Base-by-base conservation (phyloP, 805 yeast species). In the Komagataella populi region DNA sequence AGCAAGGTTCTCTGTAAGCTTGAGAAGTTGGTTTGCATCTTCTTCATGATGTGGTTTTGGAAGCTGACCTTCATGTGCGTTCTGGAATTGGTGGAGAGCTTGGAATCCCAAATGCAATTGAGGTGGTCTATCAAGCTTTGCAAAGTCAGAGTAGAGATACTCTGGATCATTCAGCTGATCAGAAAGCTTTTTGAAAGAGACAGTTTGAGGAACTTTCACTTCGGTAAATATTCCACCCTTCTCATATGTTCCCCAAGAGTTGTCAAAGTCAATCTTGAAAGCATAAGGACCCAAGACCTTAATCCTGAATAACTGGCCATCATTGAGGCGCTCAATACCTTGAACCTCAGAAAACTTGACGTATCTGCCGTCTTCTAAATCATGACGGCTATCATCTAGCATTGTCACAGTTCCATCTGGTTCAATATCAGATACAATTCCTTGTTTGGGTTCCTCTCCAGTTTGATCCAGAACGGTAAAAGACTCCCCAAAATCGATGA, bases 261-360 rank as follows among this genome's bases (percentile, higher is more conserved):
- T 70, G 55, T 76, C 78, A 53, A 78, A 71, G 51, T 79, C 75
- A 53, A 91, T 79, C 62, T 79, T 81, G 73, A 86, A 93, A 2
- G 97, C 95, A 63, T 78, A 89, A n/a, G 99, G 99, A 14, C 98
- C 99, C 54, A 85, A 73, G 1, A 89, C 97, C 62, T 81, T 84
- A 50, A 93, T 78, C 63, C 85, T 84, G 63, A 73, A 80, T 14
- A 88, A 76, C 52, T 76, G 69, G 4, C 91, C 95, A 57, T 81
- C 82, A 64, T 90, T 87, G 55, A 88, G 70, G 55, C 74, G 74
- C 7, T 77, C 81, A 62, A 88, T 72, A 45, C 98, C 98, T 61
- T 82, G 78, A 44, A 90, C 83, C 67, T 90, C 98, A 12, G 84
- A 63, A 60, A 93, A 89, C 65, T 84, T 86, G 51, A 93, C 96